Percentiles rank a stretch among this genome's conserved stretches.
These are phyloP conservation scores for Oryza longistaminata DNA, from an alignment of 176 grass and related monocot genomes.

Conservation along the genomic window DNA sequence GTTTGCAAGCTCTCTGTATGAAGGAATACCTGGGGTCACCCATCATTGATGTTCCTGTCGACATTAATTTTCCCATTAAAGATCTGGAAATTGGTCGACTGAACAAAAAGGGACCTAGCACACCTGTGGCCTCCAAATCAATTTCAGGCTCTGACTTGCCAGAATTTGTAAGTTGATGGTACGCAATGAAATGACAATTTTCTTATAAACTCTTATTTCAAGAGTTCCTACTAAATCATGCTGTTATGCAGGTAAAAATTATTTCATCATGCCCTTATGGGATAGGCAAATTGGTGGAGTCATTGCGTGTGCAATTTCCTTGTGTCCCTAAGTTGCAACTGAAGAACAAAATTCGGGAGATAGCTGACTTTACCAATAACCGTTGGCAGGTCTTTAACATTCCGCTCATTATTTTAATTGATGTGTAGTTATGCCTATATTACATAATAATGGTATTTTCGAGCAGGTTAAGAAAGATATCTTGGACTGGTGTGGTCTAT, in stretches of 20 bases:
- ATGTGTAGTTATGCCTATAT: not conserved
- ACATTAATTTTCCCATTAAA: not conserved
- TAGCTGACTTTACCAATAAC: conserved; percentile 33
- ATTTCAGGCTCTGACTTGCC: conserved; percentile 30
- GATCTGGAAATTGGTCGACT: not conserved
- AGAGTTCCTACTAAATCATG: not conserved
- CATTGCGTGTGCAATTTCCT: conserved; percentile 34
- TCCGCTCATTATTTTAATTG: not conserved
- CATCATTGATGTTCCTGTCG: conserved; percentile 14
- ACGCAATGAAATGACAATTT: not conserved
- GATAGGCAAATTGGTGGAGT: conserved; percentile 25
- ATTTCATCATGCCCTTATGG: conserved; percentile 17
- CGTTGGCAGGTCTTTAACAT: conserved; percentile 24
- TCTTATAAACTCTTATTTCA: not conserved
- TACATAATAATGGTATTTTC: not conserved
- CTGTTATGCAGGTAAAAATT: conserved; percentile 11
- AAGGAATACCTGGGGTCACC: conserved; percentile 12
- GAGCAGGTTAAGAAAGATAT: conserved; percentile 35
- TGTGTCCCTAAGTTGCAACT: conserved; percentile 3
- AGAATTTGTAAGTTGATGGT: conserved; percentile 36
- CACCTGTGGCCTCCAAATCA: conserved; percentile 3
- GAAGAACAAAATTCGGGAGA: conserved; percentile 29
- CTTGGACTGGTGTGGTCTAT: not conserved
- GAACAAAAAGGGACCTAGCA: conserved; percentile 13
- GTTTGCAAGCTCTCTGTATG: conserved; percentile 44